Evolutionary conservation across 2,329 filamentous ascomycete genomes (phyloP).

Genomic region (Monilinia polystroma): DNA sequence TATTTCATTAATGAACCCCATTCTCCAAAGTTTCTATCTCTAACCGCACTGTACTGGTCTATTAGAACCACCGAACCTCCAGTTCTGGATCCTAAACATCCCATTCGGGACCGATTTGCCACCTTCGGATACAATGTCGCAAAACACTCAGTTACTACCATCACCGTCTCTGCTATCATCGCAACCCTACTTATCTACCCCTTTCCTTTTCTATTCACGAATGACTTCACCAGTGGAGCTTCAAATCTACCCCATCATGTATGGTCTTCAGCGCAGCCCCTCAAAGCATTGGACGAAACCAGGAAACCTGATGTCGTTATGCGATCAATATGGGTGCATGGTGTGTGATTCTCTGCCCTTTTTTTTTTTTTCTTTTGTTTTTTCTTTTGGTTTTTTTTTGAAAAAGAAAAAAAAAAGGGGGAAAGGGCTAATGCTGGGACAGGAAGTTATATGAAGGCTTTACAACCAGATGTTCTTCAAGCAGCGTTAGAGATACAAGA

Average conservation of each 20-base stretch:
- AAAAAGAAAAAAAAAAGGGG: background rate
- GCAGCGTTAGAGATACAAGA: conserved; percentile 70
- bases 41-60: background rate
- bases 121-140: conserved; percentile 70
- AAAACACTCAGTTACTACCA: conserved; percentile 70
- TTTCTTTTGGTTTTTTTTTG: no score
- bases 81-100: conserved; percentile 61
- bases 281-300: conserved; percentile 51
- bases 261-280: conserved; percentile 72
- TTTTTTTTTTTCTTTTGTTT: no score
- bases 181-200: conserved; percentile 71
- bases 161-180: conserved; percentile 70
- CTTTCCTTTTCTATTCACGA: conserved; percentile 71
- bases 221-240: conserved; percentile 67
- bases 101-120: conserved; percentile 62
- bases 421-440: conserved; percentile 25
- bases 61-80: conserved; percentile 72
- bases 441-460: conserved; percentile 70
- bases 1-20: background rate
- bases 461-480: conserved; percentile 63
- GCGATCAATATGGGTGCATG: conserved; percentile 79
- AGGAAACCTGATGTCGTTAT: conserved; percentile 69
- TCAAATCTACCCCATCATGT: conserved; percentile 75
- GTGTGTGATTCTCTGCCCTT: conserved; percentile 39
- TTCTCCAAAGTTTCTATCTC: background rate